phyloP scores from a whole-genome alignment of 345 rosid species.

The Streptanthus diversifolius region DNA sequence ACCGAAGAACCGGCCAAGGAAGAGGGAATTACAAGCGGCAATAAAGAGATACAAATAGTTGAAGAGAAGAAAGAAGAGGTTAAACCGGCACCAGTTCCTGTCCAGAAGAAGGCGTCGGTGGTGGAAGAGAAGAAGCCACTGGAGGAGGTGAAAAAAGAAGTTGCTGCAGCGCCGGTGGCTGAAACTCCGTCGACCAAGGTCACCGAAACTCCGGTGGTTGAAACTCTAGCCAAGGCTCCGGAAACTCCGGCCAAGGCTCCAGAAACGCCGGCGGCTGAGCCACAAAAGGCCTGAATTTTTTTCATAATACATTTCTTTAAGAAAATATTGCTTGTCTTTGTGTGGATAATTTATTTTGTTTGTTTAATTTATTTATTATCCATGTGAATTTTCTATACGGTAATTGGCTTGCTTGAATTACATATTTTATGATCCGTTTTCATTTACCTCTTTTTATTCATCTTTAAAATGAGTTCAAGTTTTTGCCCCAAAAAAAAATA shows the following conservation, averaged over 20 bases:
- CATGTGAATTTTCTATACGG: constrained; percentile 16
- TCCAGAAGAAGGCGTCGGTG: not conserved
- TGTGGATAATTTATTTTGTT: constrained; percentile 25
- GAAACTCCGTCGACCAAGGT: constrained; percentile 1
- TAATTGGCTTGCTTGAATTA: constrained; percentile 18
- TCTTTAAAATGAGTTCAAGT: not conserved
- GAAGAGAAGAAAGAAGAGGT: constrained; percentile 46
- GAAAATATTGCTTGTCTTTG: constrained; percentile 18
- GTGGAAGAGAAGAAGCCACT: constrained; percentile 20
- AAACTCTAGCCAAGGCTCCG: not conserved
- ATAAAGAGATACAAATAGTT: constrained; percentile 41
- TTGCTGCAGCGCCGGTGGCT: not conserved
- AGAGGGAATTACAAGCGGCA: constrained; percentile 14
- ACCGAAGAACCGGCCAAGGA: constrained; percentile 20
- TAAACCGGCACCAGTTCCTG: not conserved
- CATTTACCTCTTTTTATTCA: not conserved
- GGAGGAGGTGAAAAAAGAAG: constrained; percentile 43
- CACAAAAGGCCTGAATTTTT: constrained; percentile 46
- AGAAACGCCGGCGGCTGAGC: constrained; percentile 24
- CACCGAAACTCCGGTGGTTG: constrained; percentile 12
- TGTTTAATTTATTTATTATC: constrained; percentile 23
- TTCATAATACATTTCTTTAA: constrained; percentile 2
- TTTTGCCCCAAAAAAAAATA: too few species aligned
- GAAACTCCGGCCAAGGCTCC: constrained; percentile 15
- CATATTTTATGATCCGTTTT: not conserved